Conservation (phyloP, 1,284 basidiomycete genomes). For the Moesziomyces sp. region DNA sequence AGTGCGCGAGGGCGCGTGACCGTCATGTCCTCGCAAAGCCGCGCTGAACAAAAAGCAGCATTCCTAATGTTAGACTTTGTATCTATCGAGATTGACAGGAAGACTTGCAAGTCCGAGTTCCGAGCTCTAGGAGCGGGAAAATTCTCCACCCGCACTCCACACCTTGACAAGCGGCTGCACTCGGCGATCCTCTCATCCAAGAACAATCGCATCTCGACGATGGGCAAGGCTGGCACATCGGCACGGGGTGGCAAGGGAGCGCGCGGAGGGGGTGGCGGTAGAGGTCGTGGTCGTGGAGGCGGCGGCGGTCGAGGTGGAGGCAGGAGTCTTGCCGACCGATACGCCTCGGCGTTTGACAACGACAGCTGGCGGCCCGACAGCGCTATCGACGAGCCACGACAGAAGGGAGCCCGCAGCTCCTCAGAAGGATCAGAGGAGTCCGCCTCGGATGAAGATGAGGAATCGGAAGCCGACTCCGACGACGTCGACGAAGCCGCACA, state of each 20-base stretch:
- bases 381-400: conserved; percentile 39
- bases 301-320: conserved; percentile 41
- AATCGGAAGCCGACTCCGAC: conserved; percentile 6
- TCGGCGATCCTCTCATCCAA: too few species aligned
- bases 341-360: conserved; percentile 35
- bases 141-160: conserved; percentile 13
- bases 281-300: conserved; percentile 33
- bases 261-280: conserved; percentile 5
- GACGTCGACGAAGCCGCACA: background rate
- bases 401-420: background rate
- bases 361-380: conserved; percentile 52
- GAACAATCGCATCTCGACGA: background rate
- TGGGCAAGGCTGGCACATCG: conserved; percentile 31
- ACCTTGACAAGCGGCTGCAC: too few species aligned
- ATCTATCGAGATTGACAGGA: background rate
- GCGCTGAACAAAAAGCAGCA: background rate
- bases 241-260: conserved; percentile 35
- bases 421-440: conserved; percentile 8
- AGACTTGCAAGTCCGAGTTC: background rate
- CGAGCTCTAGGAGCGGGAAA: conserved; percentile 6
- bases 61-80: background rate
- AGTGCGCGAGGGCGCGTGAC: background rate
- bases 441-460: conserved; percentile 10
- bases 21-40: conserved; percentile 28
- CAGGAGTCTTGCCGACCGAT: conserved; percentile 24